These are phyloP conservation scores for Bacidia gigantensis DNA, from an alignment of 495 filamentous ascomycete species.

Conservation along the genomic window DNA sequence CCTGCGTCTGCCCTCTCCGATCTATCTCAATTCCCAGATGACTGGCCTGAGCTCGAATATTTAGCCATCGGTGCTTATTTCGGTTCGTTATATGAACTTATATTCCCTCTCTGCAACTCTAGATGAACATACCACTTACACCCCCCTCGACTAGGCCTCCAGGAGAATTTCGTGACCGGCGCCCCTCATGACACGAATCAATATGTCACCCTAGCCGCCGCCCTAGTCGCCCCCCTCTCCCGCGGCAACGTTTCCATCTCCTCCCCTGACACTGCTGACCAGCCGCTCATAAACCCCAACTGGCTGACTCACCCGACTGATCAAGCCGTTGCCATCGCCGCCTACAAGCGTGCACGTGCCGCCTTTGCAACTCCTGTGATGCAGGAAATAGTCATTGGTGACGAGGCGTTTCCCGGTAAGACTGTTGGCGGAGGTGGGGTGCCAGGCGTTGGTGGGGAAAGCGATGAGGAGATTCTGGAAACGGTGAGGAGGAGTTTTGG, in stretches of 20 bases:
- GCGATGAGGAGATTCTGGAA: slow-evolving; percentile 39
- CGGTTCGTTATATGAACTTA: too few relatives aligned
- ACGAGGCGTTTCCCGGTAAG: slow-evolving; percentile 24
- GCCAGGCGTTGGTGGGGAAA: slow-evolving; percentile 29
- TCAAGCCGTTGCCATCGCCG: slow-evolving; percentile 36
- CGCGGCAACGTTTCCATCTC: slow-evolving; percentile 31
- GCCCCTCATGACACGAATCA: background rate
- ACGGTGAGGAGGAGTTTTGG: slow-evolving; percentile 27
- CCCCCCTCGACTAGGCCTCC: background rate
- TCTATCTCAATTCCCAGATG: slow-evolving; percentile 25
- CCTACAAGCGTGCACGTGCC: slow-evolving; percentile 39
- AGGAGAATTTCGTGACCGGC: too few relatives aligned
- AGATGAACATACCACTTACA: too few relatives aligned
- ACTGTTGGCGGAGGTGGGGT: slow-evolving; percentile 32
- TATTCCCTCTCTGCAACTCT: too few relatives aligned
- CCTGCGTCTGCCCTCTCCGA: too few relatives aligned
- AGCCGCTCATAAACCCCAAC: slow-evolving; percentile 22
- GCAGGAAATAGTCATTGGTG: background rate
- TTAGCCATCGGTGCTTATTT: background rate
- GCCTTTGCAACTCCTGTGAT: slow-evolving; percentile 16
- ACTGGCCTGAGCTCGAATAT: slow-evolving; percentile 50
- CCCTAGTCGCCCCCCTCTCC: slow-evolving; percentile 35
- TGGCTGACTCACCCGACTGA: slow-evolving; percentile 28
- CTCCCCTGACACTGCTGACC: background rate
- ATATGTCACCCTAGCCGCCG: slow-evolving; percentile 28